Evolutionary conservation across 2,329 filamentous ascomycete species (phyloP).

Genomic region (Hypoxylon sp.): DNA sequence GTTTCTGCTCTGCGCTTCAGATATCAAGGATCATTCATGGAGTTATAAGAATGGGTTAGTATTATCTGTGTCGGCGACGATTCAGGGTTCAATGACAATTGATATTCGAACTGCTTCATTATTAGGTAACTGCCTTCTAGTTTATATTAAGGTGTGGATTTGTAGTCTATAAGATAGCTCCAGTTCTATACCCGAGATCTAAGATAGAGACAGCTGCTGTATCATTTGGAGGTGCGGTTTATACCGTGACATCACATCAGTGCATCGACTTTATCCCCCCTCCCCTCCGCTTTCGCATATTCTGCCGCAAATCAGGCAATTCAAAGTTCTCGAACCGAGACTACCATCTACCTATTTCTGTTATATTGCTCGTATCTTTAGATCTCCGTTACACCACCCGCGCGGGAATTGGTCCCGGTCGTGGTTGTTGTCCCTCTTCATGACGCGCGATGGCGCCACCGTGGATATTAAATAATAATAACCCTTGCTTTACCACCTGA

Average conservation of each 20-base stretch:
- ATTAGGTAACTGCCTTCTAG: too few relatives aligned
- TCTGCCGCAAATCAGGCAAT: constrained; percentile 41
- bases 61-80: constrained; percentile 9
- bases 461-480: constrained; percentile 8
- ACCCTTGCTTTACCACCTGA: neutral
- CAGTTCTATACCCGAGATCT: too few relatives aligned
- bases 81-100: constrained; percentile 3
- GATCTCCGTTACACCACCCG: constrained; percentile 8
- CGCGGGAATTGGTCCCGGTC: constrained; percentile 19
- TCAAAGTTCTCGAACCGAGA: constrained; percentile 10
- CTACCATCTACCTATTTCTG: constrained; percentile 19
- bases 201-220: too few relatives aligned
- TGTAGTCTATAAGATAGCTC: too few relatives aligned
- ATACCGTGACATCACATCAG: neutral
- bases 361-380: constrained; percentile 20
- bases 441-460: constrained; percentile 17
- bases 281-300: constrained; percentile 33
- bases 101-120: too few relatives aligned
- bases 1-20: neutral
- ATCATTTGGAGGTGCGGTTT: constrained; percentile 11
- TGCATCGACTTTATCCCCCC: constrained; percentile 27
- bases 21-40: constrained; percentile 3
- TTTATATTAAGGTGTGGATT: too few relatives aligned
- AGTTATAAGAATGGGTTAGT: constrained; percentile 17
- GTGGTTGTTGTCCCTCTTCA: neutral